Evolutionary conservation across 139 green algal species (phyloP), one percentile per base, ranked within the genome.

Genomic region (Medakamo hakoo): DNA sequence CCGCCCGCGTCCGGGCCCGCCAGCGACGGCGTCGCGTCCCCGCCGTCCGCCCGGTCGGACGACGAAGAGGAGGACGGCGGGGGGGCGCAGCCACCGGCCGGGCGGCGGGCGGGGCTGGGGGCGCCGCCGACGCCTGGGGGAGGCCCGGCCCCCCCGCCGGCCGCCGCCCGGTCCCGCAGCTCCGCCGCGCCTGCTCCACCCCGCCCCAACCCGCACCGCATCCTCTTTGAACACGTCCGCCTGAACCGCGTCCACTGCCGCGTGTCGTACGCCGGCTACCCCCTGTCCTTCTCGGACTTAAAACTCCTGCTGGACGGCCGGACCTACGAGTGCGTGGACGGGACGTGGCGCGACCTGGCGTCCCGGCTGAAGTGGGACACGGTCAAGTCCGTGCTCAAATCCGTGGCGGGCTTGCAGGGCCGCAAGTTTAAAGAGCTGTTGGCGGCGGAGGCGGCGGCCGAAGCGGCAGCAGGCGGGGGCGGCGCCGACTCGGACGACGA

Each of bases 301-400:
- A 80, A 81, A n/a, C 61, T 92, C 64, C 73, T 92, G 25, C 65
- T 89, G 32, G 82, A 91, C 64, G 70, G 71, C 24, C 63, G 77
- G 25, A 83, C 84, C 64, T 92, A 88, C 65, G 58, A 71, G 22
- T 71, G 80, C 58, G 59, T 91, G 25, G 81, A 89, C 58, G 85
- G 85, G 9, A 65, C 71, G 26, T 91, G 81, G 85, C 64, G 61
- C 27, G 82, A 83, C 60, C 71, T 91, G 52, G 66, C 88, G 30
- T 78, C 78, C 58, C 63, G 58, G 56, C 77, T 90, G 70, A 92
- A 92, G 71, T 86, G 81, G 82, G 81, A 89, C 68, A 73, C 76
- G 14, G 60, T 89, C 20, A 74, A 76, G 26, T 82, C 69, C 18
- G 74, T 82, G 59, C 59, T 87, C 62, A 88, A 85, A 74, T 78